phyloP scores from a whole-genome alignment of 805 yeast genomes.

The Kluyveromyces wickerhamii region DNA sequence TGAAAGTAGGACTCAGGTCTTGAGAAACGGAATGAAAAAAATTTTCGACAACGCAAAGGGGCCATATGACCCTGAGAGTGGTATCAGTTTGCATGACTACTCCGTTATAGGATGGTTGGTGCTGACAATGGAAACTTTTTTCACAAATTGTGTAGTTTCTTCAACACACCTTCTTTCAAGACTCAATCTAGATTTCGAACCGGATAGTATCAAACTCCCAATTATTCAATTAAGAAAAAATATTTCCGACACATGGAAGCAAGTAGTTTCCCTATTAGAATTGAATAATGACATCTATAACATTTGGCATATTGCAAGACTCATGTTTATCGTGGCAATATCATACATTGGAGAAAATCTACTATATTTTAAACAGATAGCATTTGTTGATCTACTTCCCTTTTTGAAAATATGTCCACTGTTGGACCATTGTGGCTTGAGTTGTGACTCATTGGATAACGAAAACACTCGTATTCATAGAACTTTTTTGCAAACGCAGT shows the following conservation, averaged over 20 bases:
- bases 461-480: slow-evolving; percentile 1
- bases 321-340: slow-evolving; percentile 2
- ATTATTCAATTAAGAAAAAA: slow-evolving; percentile 1
- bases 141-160: slow-evolving; percentile 6
- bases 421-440: slow-evolving; percentile 3
- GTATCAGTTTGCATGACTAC: not conserved
- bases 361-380: slow-evolving; percentile 3
- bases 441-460: not conserved
- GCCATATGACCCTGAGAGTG: not conserved
- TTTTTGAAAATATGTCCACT: slow-evolving; percentile 3
- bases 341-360: slow-evolving; percentile 8
- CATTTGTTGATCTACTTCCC: slow-evolving; percentile 6
- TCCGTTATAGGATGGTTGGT: not conserved
- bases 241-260: slow-evolving; percentile 7
- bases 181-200: slow-evolving; percentile 4
- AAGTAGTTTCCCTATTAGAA: not conserved
- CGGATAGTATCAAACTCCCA: not conserved
- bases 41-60: slow-evolving; percentile 15
- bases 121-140: slow-evolving; percentile 3
- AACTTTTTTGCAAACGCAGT: not conserved
- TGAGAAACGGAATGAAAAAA: slow-evolving; percentile 16
- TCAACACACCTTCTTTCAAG: slow-evolving; percentile 8
- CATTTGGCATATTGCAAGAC: slow-evolving; percentile 5
- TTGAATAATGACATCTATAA: not conserved
- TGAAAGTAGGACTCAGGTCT: slow-evolving; percentile 13